These are phyloP conservation scores for Xylona heveae DNA, from an alignment of 495 filamentous ascomycete species.

Conservation along the genomic window DNA sequence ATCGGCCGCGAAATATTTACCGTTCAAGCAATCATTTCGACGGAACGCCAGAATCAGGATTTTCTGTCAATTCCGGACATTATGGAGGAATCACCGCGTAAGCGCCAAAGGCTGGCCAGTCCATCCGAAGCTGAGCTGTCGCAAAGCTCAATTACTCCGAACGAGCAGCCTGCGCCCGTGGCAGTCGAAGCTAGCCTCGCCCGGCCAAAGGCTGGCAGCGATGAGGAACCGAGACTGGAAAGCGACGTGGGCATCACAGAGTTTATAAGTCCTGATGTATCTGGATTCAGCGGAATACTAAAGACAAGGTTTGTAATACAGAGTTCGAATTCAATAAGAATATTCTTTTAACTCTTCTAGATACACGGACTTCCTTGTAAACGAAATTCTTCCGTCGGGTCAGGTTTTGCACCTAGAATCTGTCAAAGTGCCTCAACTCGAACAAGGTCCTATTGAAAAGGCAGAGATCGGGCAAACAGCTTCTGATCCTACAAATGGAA, in stretches of 20 bases:
- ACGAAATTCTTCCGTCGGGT: slow-evolving; percentile 68
- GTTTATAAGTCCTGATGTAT: slow-evolving; percentile 25
- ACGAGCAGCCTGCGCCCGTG: too few species aligned
- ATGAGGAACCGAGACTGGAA: too few species aligned
- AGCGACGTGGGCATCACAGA: slow-evolving; percentile 31
- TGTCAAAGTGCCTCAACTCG: slow-evolving; percentile 14
- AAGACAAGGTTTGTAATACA: slow-evolving; percentile 30
- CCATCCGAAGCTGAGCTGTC: too few species aligned
- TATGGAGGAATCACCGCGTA: too few species aligned
- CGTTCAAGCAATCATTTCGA: too few species aligned
- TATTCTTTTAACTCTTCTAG: slow-evolving; percentile 17
- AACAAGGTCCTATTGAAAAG: slow-evolving; percentile 6
- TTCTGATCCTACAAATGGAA: slow-evolving; percentile 4
- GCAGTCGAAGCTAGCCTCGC: too few species aligned
- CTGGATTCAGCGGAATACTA: slow-evolving; percentile 30
- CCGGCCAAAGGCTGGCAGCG: too few species aligned
- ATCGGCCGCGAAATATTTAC: too few species aligned
- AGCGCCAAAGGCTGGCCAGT: too few species aligned
- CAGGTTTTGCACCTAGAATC: slow-evolving; percentile 53
- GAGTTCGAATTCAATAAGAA: not conserved
- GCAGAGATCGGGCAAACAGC: slow-evolving; percentile 2
- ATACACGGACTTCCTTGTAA: slow-evolving; percentile 89
- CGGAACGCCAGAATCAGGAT: too few species aligned
- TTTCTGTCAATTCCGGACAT: too few species aligned
- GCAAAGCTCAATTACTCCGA: too few species aligned